These are phyloP conservation scores for Lotus japonicus DNA, from an alignment of 306 rosid genomes.

Conservation along the genomic window DNA sequence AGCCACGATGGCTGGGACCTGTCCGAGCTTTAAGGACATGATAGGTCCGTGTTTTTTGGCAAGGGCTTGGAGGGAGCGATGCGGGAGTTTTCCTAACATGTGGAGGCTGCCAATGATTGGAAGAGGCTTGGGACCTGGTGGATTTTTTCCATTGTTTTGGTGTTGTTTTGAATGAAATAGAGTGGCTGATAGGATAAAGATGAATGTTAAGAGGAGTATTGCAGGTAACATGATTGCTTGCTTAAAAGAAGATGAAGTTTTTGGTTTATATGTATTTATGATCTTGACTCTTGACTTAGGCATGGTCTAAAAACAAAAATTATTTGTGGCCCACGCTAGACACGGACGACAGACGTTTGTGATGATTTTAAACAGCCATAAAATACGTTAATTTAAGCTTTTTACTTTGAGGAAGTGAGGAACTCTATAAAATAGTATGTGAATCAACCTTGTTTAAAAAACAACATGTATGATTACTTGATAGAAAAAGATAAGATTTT, in stretches of 20 bases:
- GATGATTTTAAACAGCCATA: too few species aligned
- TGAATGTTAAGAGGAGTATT: background rate
- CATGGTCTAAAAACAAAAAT: too few species aligned
- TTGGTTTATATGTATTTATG: too few species aligned
- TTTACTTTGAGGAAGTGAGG: too few species aligned
- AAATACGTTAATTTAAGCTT: too few species aligned
- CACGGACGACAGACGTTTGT: too few species aligned
- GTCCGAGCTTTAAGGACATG: slow-evolving; percentile 38
- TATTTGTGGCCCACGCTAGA: too few species aligned
- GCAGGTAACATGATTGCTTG: slow-evolving; percentile 9
- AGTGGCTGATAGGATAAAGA: background rate
- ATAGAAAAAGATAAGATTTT: too few species aligned
- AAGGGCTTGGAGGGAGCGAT: slow-evolving; percentile 30
- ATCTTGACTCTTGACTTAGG: too few species aligned
- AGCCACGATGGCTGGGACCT: slow-evolving; percentile 27
- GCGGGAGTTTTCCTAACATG: slow-evolving; percentile 37
- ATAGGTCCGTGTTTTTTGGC: slow-evolving; percentile 41
- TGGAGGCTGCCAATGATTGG: slow-evolving; percentile 45
- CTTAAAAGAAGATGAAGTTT: background rate
- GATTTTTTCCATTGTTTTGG: slow-evolving; percentile 6
- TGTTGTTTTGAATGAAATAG: background rate
- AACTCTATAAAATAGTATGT: too few species aligned
- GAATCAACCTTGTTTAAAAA: too few species aligned
- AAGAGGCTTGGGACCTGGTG: slow-evolving; percentile 40
- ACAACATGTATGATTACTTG: background rate